Evolutionary conservation across 345 rosid genomes (phyloP), one percentile per base, ranked within the genome.

Genomic region (Hibiscus trionum): DNA sequence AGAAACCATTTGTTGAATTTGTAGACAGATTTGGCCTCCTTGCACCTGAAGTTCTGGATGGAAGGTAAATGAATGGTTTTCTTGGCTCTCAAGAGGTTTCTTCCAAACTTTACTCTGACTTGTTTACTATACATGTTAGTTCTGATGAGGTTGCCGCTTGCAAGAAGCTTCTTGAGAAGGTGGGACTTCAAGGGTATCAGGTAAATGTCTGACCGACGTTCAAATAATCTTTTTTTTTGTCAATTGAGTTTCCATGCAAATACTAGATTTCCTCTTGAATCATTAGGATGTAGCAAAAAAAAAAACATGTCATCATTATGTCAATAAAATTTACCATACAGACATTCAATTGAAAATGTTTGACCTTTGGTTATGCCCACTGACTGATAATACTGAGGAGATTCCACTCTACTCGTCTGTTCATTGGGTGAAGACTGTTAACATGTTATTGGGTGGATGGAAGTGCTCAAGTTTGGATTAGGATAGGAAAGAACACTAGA

Each of bases 21-120:
- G 56, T 50, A 50, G 56, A 50, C 17, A 4, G 56, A 50, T 50
- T 50, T 50, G 7, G 56, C 56, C 56, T 50, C 56, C 56, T 50
- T 50, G 56, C 56, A 50, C 17, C 56, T 50, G 56, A 50, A 50
- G 17, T 16, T 50, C 4, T 50, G 21, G 56, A 50, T 16, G 56
- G 56, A 70, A 92, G 93, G 99, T 95, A 85, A 73, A 16, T 71
- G 11, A 29, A 57, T 61, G 50, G 65, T 82, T 46, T 72, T 65
- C 52, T 46, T 80, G 60, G 58, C 37, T 37, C 7, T 66, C 62
- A 26, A 37, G 26, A 65, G 55, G 37, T 67, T 73, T 61, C 49
- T 46, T 57, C 47, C n/a, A 49, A 47, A 72, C 57, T 67, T 5
- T 50, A 50, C 17, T 9, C 47, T 14, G n/a, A 49, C 53, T 14